Evolutionary conservation across 352 stramenopile species (phyloP), one percentile per base, ranked within the genome.

Genomic region (Phytophthora fragariaefolia): DNA sequence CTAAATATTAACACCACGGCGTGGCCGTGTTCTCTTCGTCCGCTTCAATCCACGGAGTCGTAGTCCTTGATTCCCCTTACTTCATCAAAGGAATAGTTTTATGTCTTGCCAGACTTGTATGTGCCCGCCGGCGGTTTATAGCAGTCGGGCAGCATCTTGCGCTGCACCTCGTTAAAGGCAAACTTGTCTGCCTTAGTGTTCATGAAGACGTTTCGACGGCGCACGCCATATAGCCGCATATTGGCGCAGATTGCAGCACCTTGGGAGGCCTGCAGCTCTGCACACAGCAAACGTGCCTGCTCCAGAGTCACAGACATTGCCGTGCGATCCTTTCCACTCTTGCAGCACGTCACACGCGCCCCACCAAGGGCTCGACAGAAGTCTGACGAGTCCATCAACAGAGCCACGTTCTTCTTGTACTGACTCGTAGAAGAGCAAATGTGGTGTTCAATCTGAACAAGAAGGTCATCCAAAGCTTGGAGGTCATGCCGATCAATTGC

Each of bases 291-390:
- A 26, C 85, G 79, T 17, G 82, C 79, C 56, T 98, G 90, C 71
- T 98, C 97, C 32, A 98, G 87, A 26, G 96, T 99, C 24, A 98
- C 89, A 45, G 97, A 97, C 97, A 99, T 99, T 20, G 95, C 96
- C 26, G 97, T 99, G 49, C 97, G 90, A 76, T 99, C 96, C 71
- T 99, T 99, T 15, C 96, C 96, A 65, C 84, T 97, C 75, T 99
- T 99, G 76, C 97, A 99, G 80, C 97, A 99, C 15, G 97, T 97
- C n/a, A 97, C 81, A 32, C 92, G 91, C 0, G 92, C 93, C 28
- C 90, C 95, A n/a, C 93, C 92, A 6, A 99, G 71, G 46, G 81
- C 76, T 48, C 87, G 74, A 47, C 87, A 95, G 60, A 95, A 92
- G 51, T 95, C 87, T 6, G 87, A 93, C 24, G 87, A 87, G 61